Evolutionary conservation across 2,329 filamentous ascomycete species (phyloP).

Genomic region (Botrytis aclada): DNA sequence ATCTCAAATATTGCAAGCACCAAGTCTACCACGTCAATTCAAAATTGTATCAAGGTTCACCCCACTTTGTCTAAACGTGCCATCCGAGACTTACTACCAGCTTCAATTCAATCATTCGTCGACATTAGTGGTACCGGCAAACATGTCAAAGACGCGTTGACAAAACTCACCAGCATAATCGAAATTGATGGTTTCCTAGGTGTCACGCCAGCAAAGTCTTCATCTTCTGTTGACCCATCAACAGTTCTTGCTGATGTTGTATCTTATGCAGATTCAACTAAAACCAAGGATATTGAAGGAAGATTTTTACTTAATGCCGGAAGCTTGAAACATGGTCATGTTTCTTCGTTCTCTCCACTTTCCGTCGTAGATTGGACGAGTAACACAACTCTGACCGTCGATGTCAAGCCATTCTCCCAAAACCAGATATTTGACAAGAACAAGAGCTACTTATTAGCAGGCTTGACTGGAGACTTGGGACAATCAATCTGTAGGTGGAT

Average conservation of each 20-base stretch:
- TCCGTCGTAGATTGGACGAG: constrained; percentile 20
- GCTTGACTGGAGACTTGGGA: constrained; percentile 37
- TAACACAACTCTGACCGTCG: constrained; percentile 5
- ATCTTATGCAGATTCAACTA: background rate
- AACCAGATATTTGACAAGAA: constrained; percentile 16
- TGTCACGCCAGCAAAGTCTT: background rate
- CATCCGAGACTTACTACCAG: constrained; percentile 6
- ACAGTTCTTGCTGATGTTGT: background rate
- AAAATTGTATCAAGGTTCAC: background rate
- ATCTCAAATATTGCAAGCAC: background rate
- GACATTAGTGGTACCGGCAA: constrained; percentile 7
- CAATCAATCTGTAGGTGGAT: constrained; percentile 44
- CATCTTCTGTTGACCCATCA: background rate
- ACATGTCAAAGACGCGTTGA: background rate
- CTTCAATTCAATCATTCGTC: constrained; percentile 1
- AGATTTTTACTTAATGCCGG: background rate
- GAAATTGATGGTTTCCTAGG: background rate
- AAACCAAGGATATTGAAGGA: background rate
- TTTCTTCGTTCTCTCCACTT: background rate
- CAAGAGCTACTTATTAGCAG: constrained; percentile 39
- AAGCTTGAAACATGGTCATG: background rate
- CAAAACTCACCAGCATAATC: background rate
- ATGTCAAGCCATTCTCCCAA: constrained; percentile 9
- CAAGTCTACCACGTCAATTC: background rate
- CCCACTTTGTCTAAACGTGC: constrained; percentile 17